Evolutionary conservation across 805 yeast species (phyloP).

Genomic region (Starmerella bombicola): DNA sequence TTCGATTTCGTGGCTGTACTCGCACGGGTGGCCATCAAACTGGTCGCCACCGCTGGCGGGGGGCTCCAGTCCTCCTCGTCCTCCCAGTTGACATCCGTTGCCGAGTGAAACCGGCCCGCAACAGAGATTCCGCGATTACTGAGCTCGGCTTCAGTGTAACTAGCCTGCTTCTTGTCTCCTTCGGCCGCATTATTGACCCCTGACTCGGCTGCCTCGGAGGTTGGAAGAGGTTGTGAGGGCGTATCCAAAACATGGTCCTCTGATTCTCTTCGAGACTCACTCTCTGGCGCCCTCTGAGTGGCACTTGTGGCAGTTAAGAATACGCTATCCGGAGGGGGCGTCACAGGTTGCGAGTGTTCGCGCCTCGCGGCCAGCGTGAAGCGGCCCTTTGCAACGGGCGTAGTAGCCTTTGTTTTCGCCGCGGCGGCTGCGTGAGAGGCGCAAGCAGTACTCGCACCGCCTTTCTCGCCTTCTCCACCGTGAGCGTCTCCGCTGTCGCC

Average conservation of each 20-base stretch:
- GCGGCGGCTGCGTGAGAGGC: slow-evolving; percentile 1
- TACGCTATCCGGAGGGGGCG: no score
- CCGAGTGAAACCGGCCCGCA: slow-evolving; percentile 26
- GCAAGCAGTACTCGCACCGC: background rate
- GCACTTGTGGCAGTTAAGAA: no score
- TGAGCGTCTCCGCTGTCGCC: slow-evolving; percentile 1
- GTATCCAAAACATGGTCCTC: no score
- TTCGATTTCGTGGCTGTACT: background rate
- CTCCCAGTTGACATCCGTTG: slow-evolving; percentile 29
- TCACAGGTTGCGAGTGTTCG: no score
- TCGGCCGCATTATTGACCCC: background rate
- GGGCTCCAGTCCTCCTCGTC: slow-evolving; percentile 31
- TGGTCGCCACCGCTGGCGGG: slow-evolving; percentile 18
- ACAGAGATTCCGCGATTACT: slow-evolving; percentile 28
- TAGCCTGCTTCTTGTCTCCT: background rate
- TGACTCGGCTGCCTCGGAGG: slow-evolving; percentile 1
- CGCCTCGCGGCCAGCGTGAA: no score
- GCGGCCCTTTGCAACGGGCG: no score
- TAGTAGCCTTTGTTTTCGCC: no score
- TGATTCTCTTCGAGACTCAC: no score
- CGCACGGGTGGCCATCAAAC: background rate
- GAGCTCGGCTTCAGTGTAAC: slow-evolving; percentile 28
- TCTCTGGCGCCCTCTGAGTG: no score
- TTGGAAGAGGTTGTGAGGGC: no score
- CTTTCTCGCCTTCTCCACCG: slow-evolving; percentile 1